Conservation (phyloP, 2,329 filamentous ascomycete genomes). For the Coniochaeta ligniaria region DNA sequence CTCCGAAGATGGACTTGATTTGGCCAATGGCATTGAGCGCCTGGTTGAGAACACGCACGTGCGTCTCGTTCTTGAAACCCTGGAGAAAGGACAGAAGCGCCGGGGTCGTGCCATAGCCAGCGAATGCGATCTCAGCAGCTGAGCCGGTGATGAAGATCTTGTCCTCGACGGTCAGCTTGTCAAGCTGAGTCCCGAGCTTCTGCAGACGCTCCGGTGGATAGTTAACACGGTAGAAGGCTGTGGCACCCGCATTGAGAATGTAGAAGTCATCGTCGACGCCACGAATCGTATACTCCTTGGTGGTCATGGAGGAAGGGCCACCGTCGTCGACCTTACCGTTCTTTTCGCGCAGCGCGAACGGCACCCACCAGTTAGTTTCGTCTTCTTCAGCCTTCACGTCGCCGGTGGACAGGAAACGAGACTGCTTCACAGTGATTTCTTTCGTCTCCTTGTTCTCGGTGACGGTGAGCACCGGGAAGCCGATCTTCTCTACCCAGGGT, state of each 20-base stretch:
- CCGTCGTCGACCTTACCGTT: constrained; percentile 51
- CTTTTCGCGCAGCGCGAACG: constrained; percentile 76
- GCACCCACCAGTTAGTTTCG: constrained; percentile 91
- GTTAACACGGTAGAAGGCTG: constrained; percentile 86
- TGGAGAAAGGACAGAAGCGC: constrained; percentile 78
- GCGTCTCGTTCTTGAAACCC: constrained; percentile 73
- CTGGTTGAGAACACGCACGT: constrained; percentile 86
- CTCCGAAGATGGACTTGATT: constrained; percentile 78
- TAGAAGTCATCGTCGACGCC: constrained; percentile 78
- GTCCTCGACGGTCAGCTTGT: constrained; percentile 74
- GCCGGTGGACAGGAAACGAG: constrained; percentile 83
- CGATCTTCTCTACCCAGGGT: constrained; percentile 92
- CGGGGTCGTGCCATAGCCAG: constrained; percentile 76
- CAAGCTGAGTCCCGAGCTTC: constrained; percentile 70
- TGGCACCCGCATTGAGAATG: constrained; percentile 85
- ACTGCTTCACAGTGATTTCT: constrained; percentile 76
- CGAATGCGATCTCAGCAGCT: constrained; percentile 79
- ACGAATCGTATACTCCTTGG: constrained; percentile 69
- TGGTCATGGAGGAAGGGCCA: constrained; percentile 60
- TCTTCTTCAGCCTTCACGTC: constrained; percentile 90
- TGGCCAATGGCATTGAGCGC: constrained; percentile 69
- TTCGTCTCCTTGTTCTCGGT: constrained; percentile 63
- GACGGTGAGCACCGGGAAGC: constrained; percentile 84
- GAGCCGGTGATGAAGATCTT: constrained; percentile 91
- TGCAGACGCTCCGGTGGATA: constrained; percentile 79